Conservation (phyloP, 2,329 filamentous ascomycete species). For the Teratosphaeria destructans region DNA sequence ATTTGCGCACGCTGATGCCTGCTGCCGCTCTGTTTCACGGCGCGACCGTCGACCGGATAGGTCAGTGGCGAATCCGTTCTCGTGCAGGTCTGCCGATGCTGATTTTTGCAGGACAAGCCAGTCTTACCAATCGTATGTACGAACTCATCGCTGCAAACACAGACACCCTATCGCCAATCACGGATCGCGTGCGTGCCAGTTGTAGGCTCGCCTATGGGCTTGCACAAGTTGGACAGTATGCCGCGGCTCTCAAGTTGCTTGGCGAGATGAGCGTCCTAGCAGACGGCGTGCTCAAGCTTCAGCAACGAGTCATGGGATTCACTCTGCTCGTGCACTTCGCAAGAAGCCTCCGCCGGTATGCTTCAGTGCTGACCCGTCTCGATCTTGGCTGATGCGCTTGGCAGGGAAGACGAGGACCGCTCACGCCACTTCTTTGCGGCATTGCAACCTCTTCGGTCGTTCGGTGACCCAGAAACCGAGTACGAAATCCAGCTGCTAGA, state of each 20-base stretch:
- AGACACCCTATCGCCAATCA: conserved; percentile 51
- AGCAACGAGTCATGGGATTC: conserved; percentile 62
- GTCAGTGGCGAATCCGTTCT: conserved; percentile 29
- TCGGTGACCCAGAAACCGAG: conserved; percentile 46
- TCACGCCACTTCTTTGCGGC: conserved; percentile 42
- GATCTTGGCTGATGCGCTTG: not conserved
- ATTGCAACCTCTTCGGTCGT: conserved; percentile 37
- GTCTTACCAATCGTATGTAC: conserved; percentile 40
- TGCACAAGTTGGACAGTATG: conserved; percentile 58
- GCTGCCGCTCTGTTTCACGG: conserved; percentile 63
- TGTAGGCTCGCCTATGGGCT: conserved; percentile 60
- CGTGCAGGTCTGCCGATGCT: not conserved
- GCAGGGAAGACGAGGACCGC: conserved; percentile 35
- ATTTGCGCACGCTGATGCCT: conserved; percentile 62
- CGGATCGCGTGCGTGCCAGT: conserved; percentile 67
- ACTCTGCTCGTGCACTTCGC: conserved; percentile 56
- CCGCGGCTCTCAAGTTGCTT: conserved; percentile 53
- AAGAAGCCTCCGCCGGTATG: conserved; percentile 47
- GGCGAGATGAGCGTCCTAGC: conserved; percentile 50
- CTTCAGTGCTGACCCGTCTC: not conserved
- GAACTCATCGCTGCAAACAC: conserved; percentile 71
- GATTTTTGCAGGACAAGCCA: conserved; percentile 45
- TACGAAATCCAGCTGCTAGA: conserved; percentile 50
- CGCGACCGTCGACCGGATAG: conserved; percentile 66
- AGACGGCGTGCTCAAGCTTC: conserved; percentile 63